Evolutionary conservation across 305 asterid genomes (phyloP).

Genomic region (Fraxinus greggii): DNA sequence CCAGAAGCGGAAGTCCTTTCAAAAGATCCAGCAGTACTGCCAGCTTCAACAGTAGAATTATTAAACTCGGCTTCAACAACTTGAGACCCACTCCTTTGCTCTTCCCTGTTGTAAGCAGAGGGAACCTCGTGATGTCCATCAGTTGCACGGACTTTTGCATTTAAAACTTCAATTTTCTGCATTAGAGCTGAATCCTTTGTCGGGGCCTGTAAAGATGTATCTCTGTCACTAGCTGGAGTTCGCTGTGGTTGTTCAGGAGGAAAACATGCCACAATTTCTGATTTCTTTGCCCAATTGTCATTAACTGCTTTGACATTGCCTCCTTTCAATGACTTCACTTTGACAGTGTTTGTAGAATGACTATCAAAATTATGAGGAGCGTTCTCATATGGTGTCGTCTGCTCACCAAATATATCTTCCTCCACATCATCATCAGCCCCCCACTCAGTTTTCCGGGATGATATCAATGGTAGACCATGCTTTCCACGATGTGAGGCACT

Average conservation of each 20-base stretch:
- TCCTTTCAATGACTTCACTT: slow-evolving; percentile 42
- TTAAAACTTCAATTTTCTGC: slow-evolving; percentile 80
- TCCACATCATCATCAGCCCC: slow-evolving; percentile 73
- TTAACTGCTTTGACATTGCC: slow-evolving; percentile 37
- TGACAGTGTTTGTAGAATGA: slow-evolving; percentile 37
- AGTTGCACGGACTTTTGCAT: slow-evolving; percentile 76
- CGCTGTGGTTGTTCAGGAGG: slow-evolving; percentile 38
- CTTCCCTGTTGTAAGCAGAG: slow-evolving; percentile 39
- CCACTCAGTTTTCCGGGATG: slow-evolving; percentile 68
- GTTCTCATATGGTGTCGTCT: slow-evolving; percentile 34
- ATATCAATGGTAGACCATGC: slow-evolving; percentile 31
- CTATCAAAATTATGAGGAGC: slow-evolving; percentile 33
- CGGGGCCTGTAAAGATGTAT: slow-evolving; percentile 36
- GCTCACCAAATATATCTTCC: slow-evolving; percentile 45
- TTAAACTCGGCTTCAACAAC: slow-evolving; percentile 34
- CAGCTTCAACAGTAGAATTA: slow-evolving; percentile 34
- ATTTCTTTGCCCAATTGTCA: slow-evolving; percentile 42
- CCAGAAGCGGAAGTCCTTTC: slow-evolving; percentile 35
- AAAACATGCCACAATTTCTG: slow-evolving; percentile 35
- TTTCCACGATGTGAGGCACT: slow-evolving; percentile 40
- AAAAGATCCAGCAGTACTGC: slow-evolving; percentile 29
- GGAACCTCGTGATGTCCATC: slow-evolving; percentile 50
- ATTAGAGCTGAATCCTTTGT: slow-evolving; percentile 60
- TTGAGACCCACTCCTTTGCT: slow-evolving; percentile 39
- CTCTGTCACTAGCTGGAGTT: slow-evolving; percentile 39